Evolutionary conservation across 305 asterid genomes (phyloP), one percentile per base, ranked within the genome.

Genomic region (Striga hermonthica): DNA sequence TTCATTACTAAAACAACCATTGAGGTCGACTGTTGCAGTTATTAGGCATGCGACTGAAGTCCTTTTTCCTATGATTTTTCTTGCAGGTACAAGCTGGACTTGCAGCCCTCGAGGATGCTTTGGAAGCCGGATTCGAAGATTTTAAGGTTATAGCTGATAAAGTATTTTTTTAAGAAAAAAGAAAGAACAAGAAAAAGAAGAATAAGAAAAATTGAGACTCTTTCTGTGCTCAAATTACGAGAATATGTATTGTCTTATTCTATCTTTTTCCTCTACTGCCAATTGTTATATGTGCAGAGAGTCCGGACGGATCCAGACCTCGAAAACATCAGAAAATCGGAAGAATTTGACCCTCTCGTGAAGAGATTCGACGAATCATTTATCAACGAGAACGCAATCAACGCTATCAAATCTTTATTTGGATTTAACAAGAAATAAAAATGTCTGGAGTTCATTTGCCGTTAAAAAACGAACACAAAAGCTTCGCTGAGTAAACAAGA

Each of bases 301-400:
- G 82, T 89, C 67, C 79, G 97, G 57, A 72, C 88, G 28, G 99
- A 93, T 69, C 96, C 95, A n/a, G 97, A 93, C 80, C 87, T 93
- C 62, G 95, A 75, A 36, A 86, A 81, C 57, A 31, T 39, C 14
- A 47, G 54, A 15, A 47, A 47, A 10, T 47, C 15, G 5, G 53
- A 47, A 6, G 54, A 16, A 4, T 53, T 47, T 11, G 22, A 47
- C 13, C 14, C 54, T 47, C 54, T 47, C 11, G 7, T 47, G 54
- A 47, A 47, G 54, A n/a, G 13, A 47, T 47, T 47, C 54, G 22
- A 2, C 54, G 54, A n/a, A 12, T 47, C 54, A 47, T 47, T 47
- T 47, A 47, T n/a, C 54, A 47, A 47, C 15, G 22, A 47, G 54
- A 47, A 47, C 13, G 54, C 54, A 7, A 47, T 47, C 54, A 47